Percentiles rank a stretch among this genome's conserved stretches.
These are phyloP conservation scores for Plasmodium berghei DNA, from an alignment of 169 alveolate species.

Conservation along the genomic window DNA sequence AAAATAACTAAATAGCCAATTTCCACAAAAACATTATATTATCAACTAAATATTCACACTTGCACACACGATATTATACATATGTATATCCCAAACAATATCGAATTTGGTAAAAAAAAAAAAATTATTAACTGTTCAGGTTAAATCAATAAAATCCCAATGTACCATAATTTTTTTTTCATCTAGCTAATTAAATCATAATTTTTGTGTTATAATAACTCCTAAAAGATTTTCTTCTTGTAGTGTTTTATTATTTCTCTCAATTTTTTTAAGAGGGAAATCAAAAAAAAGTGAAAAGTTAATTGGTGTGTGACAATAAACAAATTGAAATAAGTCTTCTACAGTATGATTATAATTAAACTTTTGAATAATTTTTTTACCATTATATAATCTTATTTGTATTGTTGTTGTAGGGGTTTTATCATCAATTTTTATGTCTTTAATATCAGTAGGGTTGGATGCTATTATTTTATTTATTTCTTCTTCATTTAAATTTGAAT, in stretches of 20 bases:
- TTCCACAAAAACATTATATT: too few species aligned
- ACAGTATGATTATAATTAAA: constrained; percentile 75
- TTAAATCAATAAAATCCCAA: too few species aligned
- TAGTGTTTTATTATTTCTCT: constrained; percentile 19
- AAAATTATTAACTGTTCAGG: constrained; percentile 1
- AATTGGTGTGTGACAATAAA: constrained; percentile 35
- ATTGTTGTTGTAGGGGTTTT: constrained; percentile 40
- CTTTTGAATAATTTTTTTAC: constrained; percentile 42
- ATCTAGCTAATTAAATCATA: neutral
- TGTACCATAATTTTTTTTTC: too few species aligned
- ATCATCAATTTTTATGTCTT: constrained; percentile 33
- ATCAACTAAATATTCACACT: too few species aligned
- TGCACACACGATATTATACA: too few species aligned
- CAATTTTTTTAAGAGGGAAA: constrained; percentile 55
- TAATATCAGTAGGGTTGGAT: constrained; percentile 23
- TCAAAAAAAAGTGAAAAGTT: constrained; percentile 60
- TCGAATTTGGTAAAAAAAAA: neutral
- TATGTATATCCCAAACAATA: too few species aligned
- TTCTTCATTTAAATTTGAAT: constrained; percentile 5
- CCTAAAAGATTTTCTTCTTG: constrained; percentile 29
- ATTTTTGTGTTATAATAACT: constrained; percentile 49
- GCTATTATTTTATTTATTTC: constrained; percentile 45
- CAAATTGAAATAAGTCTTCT: constrained; percentile 59
- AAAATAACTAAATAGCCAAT: too few species aligned
- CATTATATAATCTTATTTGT: constrained; percentile 69